These are phyloP conservation scores for Selenicereus undatus DNA, from an alignment of 148 eudicot species.

Conservation along the genomic window DNA sequence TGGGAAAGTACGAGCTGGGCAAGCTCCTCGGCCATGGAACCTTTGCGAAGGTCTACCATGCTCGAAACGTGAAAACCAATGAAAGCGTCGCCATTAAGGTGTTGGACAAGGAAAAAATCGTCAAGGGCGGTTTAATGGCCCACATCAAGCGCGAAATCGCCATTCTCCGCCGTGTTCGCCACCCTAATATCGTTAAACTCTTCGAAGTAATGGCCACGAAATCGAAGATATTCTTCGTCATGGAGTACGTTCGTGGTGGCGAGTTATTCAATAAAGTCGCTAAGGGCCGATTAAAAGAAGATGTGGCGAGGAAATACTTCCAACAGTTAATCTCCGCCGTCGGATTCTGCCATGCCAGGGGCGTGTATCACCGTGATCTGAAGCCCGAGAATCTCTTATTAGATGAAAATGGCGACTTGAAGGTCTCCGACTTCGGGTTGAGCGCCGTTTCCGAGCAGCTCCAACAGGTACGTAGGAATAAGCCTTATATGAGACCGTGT, in stretches of 20 bases:
- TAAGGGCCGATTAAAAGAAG: conserved; percentile 51
- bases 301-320: conserved; percentile 52
- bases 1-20: conserved; percentile 51
- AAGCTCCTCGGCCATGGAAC: conserved; percentile 55
- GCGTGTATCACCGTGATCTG: conserved; percentile 57
- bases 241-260: conserved; percentile 62
- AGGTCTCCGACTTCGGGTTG: conserved; percentile 62
- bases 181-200: conserved; percentile 58
- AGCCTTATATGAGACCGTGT: no score
- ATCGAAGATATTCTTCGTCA: conserved; percentile 52
- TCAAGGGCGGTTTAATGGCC: conserved; percentile 47
- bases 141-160: conserved; percentile 64
- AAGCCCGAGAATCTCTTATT: conserved; percentile 56
- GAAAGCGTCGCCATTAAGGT: conserved; percentile 56
- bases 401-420: conserved; percentile 54
- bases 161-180: conserved; percentile 49
- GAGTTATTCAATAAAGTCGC: conserved; percentile 58
- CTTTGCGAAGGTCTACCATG: conserved; percentile 59
- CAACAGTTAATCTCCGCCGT: conserved; percentile 58
- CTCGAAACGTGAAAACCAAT: conserved; percentile 32
- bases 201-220: conserved; percentile 70
- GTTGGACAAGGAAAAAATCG: conserved; percentile 56
- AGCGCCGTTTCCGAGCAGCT: conserved; percentile 55
- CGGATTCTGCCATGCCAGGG: conserved; percentile 56
- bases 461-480: neutral